These are phyloP conservation scores for Paxillus involutus DNA, from an alignment of 768 basidiomycete species.

Conservation along the genomic window DNA sequence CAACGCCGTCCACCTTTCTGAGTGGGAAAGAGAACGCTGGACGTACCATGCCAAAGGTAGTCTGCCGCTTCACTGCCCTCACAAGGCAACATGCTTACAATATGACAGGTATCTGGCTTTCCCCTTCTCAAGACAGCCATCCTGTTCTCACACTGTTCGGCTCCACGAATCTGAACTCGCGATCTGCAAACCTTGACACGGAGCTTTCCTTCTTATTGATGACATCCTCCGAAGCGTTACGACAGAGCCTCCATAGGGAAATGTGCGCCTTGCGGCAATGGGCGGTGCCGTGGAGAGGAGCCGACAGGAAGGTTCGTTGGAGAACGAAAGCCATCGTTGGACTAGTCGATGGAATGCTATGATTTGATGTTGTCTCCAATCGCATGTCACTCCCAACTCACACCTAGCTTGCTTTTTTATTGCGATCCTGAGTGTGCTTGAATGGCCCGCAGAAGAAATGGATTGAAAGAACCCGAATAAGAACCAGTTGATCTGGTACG, in stretches of 20 bases:
- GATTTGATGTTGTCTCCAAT: conserved; percentile 9
- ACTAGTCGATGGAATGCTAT: conserved; percentile 71
- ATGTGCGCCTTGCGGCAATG: conserved; percentile 49
- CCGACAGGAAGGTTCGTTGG: conserved; percentile 54
- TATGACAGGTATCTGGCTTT: conserved; percentile 80
- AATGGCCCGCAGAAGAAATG: background rate
- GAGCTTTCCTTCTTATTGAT: conserved; percentile 88
- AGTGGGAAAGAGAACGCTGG: conserved; percentile 91
- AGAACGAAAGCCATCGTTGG: conserved; percentile 64
- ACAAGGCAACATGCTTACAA: background rate
- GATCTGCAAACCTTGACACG: conserved; percentile 87
- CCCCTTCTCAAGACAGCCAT: conserved; percentile 46
- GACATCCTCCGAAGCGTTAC: conserved; percentile 56
- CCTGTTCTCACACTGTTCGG: conserved; percentile 86
- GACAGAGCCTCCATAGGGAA: conserved; percentile 52
- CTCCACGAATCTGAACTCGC: conserved; percentile 91
- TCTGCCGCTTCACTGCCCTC: background rate
- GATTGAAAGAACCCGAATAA: background rate
- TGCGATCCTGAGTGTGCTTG: background rate
- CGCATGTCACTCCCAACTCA: conserved; percentile 7
- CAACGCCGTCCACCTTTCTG: conserved; percentile 66
- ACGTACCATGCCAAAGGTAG: conserved; percentile 98
- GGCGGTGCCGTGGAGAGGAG: conserved; percentile 60
- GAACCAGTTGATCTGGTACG: background rate
- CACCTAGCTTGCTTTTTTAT: background rate